A percentile compares a stretch with the other conserved stretches of the same genome.
phyloP scores from a whole-genome alignment of 2,329 filamentous ascomycete species.

The Aspergillaceae sp. region DNA sequence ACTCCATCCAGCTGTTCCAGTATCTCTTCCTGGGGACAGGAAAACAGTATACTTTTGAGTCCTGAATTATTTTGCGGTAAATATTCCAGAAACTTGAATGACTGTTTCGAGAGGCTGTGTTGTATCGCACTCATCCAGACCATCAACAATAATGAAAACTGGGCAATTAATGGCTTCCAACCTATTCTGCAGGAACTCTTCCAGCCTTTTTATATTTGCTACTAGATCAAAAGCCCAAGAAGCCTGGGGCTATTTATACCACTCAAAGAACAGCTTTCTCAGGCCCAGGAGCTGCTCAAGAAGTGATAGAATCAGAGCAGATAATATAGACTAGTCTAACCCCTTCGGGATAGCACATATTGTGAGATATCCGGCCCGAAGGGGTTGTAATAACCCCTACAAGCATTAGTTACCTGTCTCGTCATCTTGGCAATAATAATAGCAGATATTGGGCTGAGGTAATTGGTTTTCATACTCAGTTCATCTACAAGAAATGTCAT shows the following conservation, averaged over 20 bases:
- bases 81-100: slow-evolving; percentile 10
- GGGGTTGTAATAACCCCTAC: too few species aligned
- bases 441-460: slow-evolving; percentile 17
- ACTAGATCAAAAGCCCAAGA: slow-evolving; percentile 8
- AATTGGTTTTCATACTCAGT: slow-evolving; percentile 6
- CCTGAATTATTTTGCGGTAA: slow-evolving; percentile 6
- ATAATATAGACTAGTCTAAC: slow-evolving; percentile 11
- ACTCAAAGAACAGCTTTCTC: slow-evolving; percentile 10
- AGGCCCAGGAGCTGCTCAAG: slow-evolving; percentile 11
- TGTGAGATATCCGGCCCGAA: too few species aligned
- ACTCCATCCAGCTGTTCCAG: slow-evolving; percentile 8
- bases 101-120: slow-evolving; percentile 12
- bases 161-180: slow-evolving; percentile 9
- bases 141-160: slow-evolving; percentile 17
- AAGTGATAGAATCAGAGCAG: slow-evolving; percentile 10
- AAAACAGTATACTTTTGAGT: slow-evolving; percentile 11
- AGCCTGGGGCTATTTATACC: slow-evolving; percentile 8
- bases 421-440: slow-evolving; percentile 20
- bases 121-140: slow-evolving; percentile 22
- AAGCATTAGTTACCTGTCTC: slow-evolving; percentile 18
- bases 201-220: slow-evolving; percentile 6
- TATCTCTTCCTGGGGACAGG: slow-evolving; percentile 10
- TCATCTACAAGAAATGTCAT: slow-evolving; percentile 11
- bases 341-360: too few species aligned
- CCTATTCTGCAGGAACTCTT: slow-evolving; percentile 8